Evolutionary conservation across 2,329 filamentous ascomycete genomes (phyloP).

Genomic region (Fusarium pseudoanthophilum): DNA sequence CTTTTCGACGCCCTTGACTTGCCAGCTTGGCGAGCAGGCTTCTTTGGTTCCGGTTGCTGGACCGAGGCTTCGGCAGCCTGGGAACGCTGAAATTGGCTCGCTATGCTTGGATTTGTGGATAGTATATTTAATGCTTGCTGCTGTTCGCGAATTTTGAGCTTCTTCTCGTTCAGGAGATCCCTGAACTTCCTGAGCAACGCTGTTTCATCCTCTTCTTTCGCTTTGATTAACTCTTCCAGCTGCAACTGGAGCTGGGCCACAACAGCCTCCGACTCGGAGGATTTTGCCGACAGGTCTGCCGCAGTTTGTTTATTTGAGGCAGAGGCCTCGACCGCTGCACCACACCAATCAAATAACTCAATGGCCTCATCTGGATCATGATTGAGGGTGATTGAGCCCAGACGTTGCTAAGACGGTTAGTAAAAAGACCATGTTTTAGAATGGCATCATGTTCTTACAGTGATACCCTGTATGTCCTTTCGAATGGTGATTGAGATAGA

Average conservation of each 20-base stretch:
- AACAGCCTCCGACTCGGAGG: slow-evolving; percentile 62
- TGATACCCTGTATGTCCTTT: slow-evolving; percentile 74
- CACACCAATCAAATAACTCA: slow-evolving; percentile 77
- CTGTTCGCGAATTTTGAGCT: slow-evolving; percentile 80
- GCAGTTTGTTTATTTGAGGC: slow-evolving; percentile 57
- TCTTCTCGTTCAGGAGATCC: slow-evolving; percentile 80
- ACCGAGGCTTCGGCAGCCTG: slow-evolving; percentile 25
- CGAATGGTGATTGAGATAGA: slow-evolving; percentile 71
- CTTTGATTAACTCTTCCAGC: slow-evolving; percentile 71
- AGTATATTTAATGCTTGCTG: slow-evolving; percentile 67
- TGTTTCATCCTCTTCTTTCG: slow-evolving; percentile 74
- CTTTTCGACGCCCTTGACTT: slow-evolving; percentile 61
- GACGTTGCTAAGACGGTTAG: slow-evolving; percentile 65
- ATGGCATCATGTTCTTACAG: slow-evolving; percentile 57
- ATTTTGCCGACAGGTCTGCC: slow-evolving; percentile 54
- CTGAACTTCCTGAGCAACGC: slow-evolving; percentile 76
- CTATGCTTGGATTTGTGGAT: slow-evolving; percentile 53
- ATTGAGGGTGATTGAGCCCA: slow-evolving; percentile 71
- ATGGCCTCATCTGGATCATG: slow-evolving; percentile 68
- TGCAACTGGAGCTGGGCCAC: slow-evolving; percentile 70
- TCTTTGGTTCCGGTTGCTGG: slow-evolving; percentile 32
- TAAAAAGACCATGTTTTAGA: slow-evolving; percentile 18
- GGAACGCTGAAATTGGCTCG: slow-evolving; percentile 44
- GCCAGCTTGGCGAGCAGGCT: slow-evolving; percentile 43
- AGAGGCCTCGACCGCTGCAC: slow-evolving; percentile 63